Conservation (phyloP, 1,284 basidiomycete genomes). For the Leccinum subrobustum region DNA sequence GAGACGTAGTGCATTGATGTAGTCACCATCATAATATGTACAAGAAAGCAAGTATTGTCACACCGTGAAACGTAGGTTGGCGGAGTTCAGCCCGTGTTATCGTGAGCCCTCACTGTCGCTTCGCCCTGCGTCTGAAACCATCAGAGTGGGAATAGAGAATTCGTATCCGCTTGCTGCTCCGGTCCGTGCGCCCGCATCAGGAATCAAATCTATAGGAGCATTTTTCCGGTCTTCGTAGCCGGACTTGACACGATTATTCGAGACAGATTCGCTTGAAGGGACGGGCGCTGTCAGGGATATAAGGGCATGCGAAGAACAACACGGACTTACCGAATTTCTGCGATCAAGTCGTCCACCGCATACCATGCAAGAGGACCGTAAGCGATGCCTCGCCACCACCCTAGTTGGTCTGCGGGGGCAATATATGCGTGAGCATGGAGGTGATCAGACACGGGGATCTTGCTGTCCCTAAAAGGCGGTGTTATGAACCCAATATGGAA, state of each 20-base stretch:
- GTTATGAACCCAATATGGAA: slow-evolving; percentile 63
- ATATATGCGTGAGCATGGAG: slow-evolving; percentile 74
- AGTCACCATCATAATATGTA: slow-evolving; percentile 24
- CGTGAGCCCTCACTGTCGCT: neutral
- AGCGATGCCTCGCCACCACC: slow-evolving; percentile 65
- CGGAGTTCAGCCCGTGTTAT: neutral
- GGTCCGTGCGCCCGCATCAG: slow-evolving; percentile 63
- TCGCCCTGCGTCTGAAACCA: neutral
- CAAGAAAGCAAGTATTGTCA: neutral
- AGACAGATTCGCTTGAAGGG: slow-evolving; percentile 57
- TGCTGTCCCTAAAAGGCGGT: slow-evolving; percentile 68
- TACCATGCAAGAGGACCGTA: slow-evolving; percentile 52
- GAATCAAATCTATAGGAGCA: slow-evolving; percentile 57
- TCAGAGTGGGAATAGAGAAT: neutral
- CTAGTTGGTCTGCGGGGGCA: slow-evolving; percentile 57
- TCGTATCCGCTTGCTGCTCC: neutral
- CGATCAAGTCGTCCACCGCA: slow-evolving; percentile 71
- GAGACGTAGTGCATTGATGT: neutral
- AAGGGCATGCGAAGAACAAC: neutral
- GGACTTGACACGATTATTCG: slow-evolving; percentile 47
- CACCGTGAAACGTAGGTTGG: neutral
- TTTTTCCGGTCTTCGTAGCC: slow-evolving; percentile 49
- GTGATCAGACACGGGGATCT: slow-evolving; percentile 75
- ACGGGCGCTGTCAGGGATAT: slow-evolving; percentile 1
- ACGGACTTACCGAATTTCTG: slow-evolving; percentile 65